Base-by-base conservation (phyloP, 2,329 filamentous ascomycete species). In the Monilinia polystroma region DNA sequence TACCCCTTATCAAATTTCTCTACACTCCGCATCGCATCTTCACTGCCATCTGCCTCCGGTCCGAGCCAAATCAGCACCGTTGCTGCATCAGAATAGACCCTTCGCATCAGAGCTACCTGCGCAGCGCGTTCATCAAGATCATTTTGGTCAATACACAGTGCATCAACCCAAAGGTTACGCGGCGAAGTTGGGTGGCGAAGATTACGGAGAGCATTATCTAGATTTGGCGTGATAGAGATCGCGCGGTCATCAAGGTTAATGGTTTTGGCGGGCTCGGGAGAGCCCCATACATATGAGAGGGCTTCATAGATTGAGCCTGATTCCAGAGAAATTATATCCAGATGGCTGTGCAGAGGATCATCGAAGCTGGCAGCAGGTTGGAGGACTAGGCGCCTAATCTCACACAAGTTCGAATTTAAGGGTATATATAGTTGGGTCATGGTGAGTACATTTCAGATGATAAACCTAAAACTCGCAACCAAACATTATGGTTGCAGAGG, bases 41-140 rank as follows among this genome's bases (percentile, higher is more conserved):
- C 63, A 45, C 63, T 64, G 16, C 32, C 53, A 10, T 56, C 43
- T 1, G 59, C 43, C 11, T 65, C 41, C 43, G 56, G 35, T 41
- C 68, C 68, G 1, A 69, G 57, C 67, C 67, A 68, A 43, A 67
- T 51, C 11, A 67, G 18, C 0, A 64, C 63, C 7, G 52, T 35
- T 16, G 45, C 35, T n/a, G 72, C 71, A 5, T 52, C 8, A n/a
- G 69, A 52, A 49, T 70, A 75, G 8, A 74, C 69, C 0, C 69
- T 41, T 14, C 67, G 64, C 71, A 73, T 75, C 6, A 70, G 63
- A 1, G 64, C 59, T 2, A 73, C 69, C 51, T 74, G 73, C 7
- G 58, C 43, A 8, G 60, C 66, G 0, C 69, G 63, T 38, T 73
- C 73, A 2, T 57, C 53, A 3, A 70, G 52, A 52, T 66, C 57